Evolutionary conservation across 2,329 filamentous ascomycete species (phyloP), one percentile per base, ranked within the genome.

Genomic region (Aspergillus phoenicis): DNA sequence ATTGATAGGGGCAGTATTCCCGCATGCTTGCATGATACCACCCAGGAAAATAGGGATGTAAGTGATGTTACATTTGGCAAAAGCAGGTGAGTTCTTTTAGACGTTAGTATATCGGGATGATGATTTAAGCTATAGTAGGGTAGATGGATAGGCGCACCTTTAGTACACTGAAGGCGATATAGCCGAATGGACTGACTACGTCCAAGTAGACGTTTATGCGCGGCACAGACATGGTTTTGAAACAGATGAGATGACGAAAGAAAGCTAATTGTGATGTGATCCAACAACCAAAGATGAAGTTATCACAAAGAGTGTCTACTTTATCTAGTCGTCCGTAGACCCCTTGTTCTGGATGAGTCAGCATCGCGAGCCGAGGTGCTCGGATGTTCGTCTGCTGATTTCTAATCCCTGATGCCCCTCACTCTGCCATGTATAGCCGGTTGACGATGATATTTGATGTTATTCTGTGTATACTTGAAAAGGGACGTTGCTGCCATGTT

Each of bases 21-120:
- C 79, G 69, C 82, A 84, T 0, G 75, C 72, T 58, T 87, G 82
- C 81, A 88, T 86, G 56, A 88, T 71, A 0, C 85, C 85, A 4
- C 84, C 84, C 0, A 88, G 78, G 55, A 88, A 81, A 57, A 89
- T 83, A 7, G 86, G 86, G 8, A 86, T 72, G 67, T 85, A 87
- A 11, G 75, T 83, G 45, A 87, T 75, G 7, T 87, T 78, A 70
- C 82, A 82, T 67, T 79, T 72, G 58, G 81, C 77, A 73, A 88
- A 88, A 6, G 81, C 75, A 1, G 83, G 78, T 17, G 83, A 85
- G 64, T 85, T 81, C 85, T 87, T 64, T 20, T 8, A 30, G 6
- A 51, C 51, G 55, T 60, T 22, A 55, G 55, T 8, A 43, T 45
- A 43, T 13, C 59, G 15, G 56, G 47, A 6, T 52, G 33, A n/a